Evolutionary conservation across 441 rosid genomes (phyloP).

Genomic region (Flueggea neowawraea): DNA sequence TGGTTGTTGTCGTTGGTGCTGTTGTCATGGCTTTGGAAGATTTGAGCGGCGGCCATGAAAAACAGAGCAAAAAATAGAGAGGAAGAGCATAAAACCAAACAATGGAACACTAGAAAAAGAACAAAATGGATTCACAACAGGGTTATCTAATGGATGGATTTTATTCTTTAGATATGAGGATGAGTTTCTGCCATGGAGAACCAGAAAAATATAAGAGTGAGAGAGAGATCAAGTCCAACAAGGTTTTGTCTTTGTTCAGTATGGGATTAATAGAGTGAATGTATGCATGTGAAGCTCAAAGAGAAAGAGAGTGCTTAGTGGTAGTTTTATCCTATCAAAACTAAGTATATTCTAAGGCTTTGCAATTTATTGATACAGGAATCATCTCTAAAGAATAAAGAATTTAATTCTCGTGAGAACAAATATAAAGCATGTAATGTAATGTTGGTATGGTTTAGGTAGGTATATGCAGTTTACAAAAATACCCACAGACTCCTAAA

Average conservation of each 20-base stretch:
- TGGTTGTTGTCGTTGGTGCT: conserved; percentile 21
- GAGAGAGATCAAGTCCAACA: conserved; percentile 23
- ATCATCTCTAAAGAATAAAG: too few relatives aligned
- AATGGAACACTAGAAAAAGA: conserved; percentile 15
- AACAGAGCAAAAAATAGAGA: conserved; percentile 19
- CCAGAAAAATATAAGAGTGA: conserved; percentile 12
- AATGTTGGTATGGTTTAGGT: not conserved
- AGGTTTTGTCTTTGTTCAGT: conserved; percentile 35
- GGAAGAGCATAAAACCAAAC: conserved; percentile 17
- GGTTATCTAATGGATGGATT: conserved; percentile 37
- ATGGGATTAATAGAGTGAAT: conserved; percentile 28
- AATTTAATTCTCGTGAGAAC: too few relatives aligned
- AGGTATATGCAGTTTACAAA: conserved; percentile 22
- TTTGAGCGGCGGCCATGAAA: conserved; percentile 59
- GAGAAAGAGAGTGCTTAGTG: conserved; percentile 1
- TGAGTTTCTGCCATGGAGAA: conserved; percentile 37
- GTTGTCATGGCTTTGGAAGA: conserved; percentile 28
- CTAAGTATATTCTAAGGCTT: not conserved
- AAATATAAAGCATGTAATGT: too few relatives aligned
- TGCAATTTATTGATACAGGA: conserved; percentile 7
- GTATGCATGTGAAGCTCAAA: conserved; percentile 46
- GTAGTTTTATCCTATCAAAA: too few relatives aligned
- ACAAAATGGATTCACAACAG: conserved; percentile 17
- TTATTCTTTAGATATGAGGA: conserved; percentile 27
- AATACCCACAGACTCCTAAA: conserved; percentile 29